phyloP scores from a whole-genome alignment of 2,329 filamentous ascomycete species.

The Purpureocillium takamizusanense region DNA sequence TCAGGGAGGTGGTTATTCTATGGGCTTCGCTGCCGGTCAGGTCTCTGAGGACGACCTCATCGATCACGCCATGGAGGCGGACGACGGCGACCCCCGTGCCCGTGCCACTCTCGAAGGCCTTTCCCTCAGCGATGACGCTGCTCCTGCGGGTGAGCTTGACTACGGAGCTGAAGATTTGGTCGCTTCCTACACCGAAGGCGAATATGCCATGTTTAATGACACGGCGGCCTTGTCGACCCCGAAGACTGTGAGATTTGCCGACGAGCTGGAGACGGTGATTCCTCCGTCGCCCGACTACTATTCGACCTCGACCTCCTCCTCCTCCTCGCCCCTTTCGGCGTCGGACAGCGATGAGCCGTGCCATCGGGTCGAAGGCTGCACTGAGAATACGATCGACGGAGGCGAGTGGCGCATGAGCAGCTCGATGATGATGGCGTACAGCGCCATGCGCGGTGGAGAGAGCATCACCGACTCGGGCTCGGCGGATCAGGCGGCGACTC shows the following conservation, averaged over 20 bases:
- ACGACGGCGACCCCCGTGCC: too few species aligned
- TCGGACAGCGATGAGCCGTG: too few species aligned
- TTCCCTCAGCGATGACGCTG: too few species aligned
- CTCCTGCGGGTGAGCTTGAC: too few species aligned
- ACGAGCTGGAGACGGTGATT: not conserved
- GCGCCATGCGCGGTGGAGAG: not conserved
- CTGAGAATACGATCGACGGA: not conserved
- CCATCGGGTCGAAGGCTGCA: not conserved
- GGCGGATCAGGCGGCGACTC: not conserved
- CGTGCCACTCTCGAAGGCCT: too few species aligned
- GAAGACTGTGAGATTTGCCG: not conserved
- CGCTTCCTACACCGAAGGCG: too few species aligned
- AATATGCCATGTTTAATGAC: too few species aligned
- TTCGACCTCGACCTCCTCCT: not conserved
- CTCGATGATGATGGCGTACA: constrained; percentile 1
- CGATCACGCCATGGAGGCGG: too few species aligned
- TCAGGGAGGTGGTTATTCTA: not conserved
- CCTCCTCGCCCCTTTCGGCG: too few species aligned
- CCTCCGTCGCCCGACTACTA: not conserved
- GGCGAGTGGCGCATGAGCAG: not conserved
- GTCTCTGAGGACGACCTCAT: too few species aligned
- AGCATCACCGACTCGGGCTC: not conserved
- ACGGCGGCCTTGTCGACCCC: not conserved
- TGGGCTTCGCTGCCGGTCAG: not conserved
- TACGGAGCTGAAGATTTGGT: too few species aligned